These are phyloP conservation scores for Lenzites betulinus DNA, from an alignment of 768 basidiomycete species.

Conservation along the genomic window DNA sequence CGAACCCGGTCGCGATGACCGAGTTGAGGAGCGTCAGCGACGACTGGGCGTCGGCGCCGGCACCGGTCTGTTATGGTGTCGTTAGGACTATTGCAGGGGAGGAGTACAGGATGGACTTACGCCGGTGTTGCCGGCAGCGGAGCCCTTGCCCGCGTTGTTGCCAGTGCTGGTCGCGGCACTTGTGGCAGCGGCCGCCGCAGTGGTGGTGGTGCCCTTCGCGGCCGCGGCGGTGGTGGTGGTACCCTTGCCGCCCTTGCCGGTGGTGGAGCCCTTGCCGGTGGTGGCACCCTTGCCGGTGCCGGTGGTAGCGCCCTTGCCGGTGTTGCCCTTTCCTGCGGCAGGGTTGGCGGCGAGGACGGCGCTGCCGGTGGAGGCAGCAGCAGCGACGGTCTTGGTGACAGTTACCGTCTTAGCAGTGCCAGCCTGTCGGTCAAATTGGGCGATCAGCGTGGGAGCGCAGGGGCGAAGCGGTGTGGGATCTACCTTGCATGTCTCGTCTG, in stretches of 20 bases:
- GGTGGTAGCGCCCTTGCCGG: background rate
- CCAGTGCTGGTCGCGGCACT: background rate
- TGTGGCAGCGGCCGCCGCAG: background rate
- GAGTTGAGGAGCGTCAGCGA: slow-evolving; percentile 43
- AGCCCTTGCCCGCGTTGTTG: background rate
- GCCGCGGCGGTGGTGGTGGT: background rate
- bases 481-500: slow-evolving; percentile 24
- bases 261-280: background rate
- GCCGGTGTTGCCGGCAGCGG: slow-evolving; percentile 12
- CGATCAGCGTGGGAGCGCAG: slow-evolving; percentile 13
- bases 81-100: background rate
- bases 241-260: slow-evolving; percentile 9
- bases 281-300: slow-evolving; percentile 5
- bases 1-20: slow-evolving; percentile 48
- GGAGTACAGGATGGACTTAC: background rate
- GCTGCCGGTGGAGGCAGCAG: slow-evolving; percentile 23
- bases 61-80: background rate
- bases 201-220: background rate
- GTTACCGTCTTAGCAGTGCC: slow-evolving; percentile 32
- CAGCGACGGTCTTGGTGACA: slow-evolving; percentile 36
- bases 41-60: slow-evolving; percentile 10
- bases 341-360: slow-evolving; percentile 20
- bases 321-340: slow-evolving; percentile 20
- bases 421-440: slow-evolving; percentile 23
- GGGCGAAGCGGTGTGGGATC: slow-evolving; percentile 21